A percentile compares a stretch with the other conserved stretches of the same genome.
These are phyloP conservation scores for Quercus glauca DNA, from an alignment of 306 rosid genomes.

Conservation along the genomic window DNA sequence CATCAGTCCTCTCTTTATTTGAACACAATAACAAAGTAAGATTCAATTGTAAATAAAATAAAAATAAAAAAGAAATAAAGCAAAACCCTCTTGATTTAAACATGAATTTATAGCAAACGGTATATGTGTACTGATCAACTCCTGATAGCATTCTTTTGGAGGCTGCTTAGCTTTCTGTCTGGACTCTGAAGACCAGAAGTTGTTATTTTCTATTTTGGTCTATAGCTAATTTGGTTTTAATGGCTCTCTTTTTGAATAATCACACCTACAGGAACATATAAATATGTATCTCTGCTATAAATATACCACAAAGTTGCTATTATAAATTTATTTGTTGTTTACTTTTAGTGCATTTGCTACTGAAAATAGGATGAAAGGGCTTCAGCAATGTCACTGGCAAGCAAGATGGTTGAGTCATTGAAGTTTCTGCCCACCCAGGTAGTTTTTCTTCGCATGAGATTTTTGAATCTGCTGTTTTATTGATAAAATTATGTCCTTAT, in stretches of 20 bases:
- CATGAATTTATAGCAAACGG: too few species aligned
- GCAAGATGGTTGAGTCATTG: constrained; percentile 85
- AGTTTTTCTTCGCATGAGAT: constrained; percentile 23
- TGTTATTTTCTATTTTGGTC: background rate
- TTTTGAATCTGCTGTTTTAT: constrained; percentile 14
- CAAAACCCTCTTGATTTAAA: too few species aligned
- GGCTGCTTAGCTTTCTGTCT: background rate
- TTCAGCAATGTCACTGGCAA: constrained; percentile 63
- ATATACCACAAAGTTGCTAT: background rate
- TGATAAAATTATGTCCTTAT: constrained; percentile 11
- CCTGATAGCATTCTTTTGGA: too few species aligned
- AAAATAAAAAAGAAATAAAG: too few species aligned
- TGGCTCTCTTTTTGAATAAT: background rate
- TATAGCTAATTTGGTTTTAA: background rate
- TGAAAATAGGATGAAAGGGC: constrained; percentile 78
- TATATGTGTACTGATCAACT: too few species aligned
- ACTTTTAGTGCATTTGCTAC: constrained; percentile 26
- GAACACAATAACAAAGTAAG: background rate
- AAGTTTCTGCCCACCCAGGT: constrained; percentile 86
- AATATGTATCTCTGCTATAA: background rate
- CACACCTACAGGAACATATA: background rate
- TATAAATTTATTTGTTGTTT: constrained; percentile 20
- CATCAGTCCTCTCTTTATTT: background rate
- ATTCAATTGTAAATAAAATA: too few species aligned
- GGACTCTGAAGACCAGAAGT: background rate